phyloP scores from a whole-genome alignment of 768 basidiomycete species.

The Psilocybe azurescens region DNA sequence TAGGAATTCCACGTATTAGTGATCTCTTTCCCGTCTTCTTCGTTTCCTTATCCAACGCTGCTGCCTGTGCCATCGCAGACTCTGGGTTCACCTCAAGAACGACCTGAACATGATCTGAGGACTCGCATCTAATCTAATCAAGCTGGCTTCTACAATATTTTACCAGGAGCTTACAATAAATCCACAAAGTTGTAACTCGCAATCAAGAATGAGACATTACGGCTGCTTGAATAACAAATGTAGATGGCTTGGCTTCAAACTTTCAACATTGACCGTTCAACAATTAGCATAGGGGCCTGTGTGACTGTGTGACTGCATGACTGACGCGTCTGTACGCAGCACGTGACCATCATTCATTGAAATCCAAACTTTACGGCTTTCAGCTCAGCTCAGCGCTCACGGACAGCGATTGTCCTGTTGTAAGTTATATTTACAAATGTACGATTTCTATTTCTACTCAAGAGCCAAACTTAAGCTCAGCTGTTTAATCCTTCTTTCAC shows the following conservation, averaged over 20 bases:
- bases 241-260: too few species aligned
- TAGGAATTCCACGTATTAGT: conserved; percentile 57
- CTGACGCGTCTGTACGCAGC: neutral
- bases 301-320: neutral
- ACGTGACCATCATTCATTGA: neutral
- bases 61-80: conserved; percentile 56
- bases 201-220: too few species aligned
- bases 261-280: too few species aligned
- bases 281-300: conserved; percentile 16
- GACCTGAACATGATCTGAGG: conserved; percentile 43
- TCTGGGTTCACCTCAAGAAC: conserved; percentile 60
- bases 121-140: too few species aligned
- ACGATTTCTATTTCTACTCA: neutral
- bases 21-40: conserved; percentile 47
- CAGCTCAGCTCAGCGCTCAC: neutral
- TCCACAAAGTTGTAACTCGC: too few species aligned
- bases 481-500: neutral
- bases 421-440: neutral
- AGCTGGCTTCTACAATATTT: too few species aligned
- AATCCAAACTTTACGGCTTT: neutral
- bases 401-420: neutral
- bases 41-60: conserved; percentile 50
- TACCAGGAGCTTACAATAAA: too few species aligned
- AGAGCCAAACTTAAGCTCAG: neutral
- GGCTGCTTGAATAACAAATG: too few species aligned